Conservation (phyloP, 176 grass and related monocot species). For the Alopecurus myosuroides region DNA sequence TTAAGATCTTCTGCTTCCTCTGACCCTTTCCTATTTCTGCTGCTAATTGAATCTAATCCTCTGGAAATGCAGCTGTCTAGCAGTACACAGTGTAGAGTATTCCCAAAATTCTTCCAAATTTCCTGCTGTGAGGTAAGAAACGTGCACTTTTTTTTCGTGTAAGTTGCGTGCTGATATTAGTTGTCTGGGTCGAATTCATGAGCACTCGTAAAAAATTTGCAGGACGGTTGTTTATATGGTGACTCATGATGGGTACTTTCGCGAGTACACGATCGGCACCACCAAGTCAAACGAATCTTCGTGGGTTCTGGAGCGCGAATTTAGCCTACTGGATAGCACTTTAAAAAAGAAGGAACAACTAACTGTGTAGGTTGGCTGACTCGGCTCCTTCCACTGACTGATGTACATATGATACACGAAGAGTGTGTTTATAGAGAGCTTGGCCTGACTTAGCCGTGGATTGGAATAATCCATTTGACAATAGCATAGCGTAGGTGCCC, state of each 20-base stretch:
- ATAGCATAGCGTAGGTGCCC: neutral
- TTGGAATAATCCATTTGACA: neutral
- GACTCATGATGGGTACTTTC: conserved; percentile 71
- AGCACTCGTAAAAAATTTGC: neutral
- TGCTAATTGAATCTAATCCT: conserved; percentile 15
- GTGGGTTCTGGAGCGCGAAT: conserved; percentile 73
- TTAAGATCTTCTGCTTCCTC: conserved; percentile 2
- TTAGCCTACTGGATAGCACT: conserved; percentile 50
- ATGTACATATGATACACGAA: neutral
- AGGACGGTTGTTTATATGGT: conserved; percentile 67
- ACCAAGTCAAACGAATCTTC: conserved; percentile 63
- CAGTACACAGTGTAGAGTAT: conserved; percentile 50
- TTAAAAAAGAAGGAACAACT: conserved; percentile 16
- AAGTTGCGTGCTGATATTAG: too few relatives aligned
- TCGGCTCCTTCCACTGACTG: neutral
- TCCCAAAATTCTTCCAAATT: conserved; percentile 54
- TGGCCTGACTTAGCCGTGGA: neutral
- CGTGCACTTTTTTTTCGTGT: too few relatives aligned
- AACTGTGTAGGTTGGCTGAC: neutral
- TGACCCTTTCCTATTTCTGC: neutral
- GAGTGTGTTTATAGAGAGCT: neutral
- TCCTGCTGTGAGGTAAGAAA: conserved; percentile 61
- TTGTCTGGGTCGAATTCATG: neutral
- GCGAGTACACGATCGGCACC: conserved; percentile 51
- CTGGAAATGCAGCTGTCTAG: conserved; percentile 49